A percentile compares a stretch with the other conserved stretches of the same genome.
Conservation (phyloP, 768 basidiomycete genomes). For the Amanita molliuscula region DNA sequence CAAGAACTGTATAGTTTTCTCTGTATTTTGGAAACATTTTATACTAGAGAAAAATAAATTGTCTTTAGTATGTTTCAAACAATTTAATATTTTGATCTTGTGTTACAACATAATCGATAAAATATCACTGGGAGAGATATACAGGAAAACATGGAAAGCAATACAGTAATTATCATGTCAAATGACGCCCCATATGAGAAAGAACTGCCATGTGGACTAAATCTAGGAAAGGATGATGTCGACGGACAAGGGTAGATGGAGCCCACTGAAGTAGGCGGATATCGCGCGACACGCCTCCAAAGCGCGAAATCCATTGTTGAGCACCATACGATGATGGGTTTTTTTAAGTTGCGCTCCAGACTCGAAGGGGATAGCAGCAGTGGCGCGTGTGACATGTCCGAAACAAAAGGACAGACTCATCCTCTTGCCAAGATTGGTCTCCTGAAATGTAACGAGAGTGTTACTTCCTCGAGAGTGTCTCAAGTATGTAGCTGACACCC, state of each 20-base stretch:
- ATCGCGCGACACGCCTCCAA: neutral
- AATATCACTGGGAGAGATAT: neutral
- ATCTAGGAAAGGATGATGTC: neutral
- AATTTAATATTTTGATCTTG: neutral
- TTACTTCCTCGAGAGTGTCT: slow-evolving; percentile 14
- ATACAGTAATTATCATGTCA: neutral
- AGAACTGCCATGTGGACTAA: neutral
- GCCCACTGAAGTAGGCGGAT: neutral
- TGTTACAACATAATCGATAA: neutral
- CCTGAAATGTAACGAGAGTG: neutral
- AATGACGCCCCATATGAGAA: neutral
- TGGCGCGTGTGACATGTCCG: neutral
- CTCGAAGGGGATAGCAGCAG: neutral
- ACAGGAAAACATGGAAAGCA: neutral
- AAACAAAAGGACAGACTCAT: neutral
- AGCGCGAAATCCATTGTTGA: too few species aligned
- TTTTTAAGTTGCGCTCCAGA: neutral
- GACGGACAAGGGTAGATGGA: neutral
- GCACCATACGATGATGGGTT: too few species aligned
- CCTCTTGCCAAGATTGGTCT: neutral
- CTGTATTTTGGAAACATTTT: slow-evolving; percentile 3
- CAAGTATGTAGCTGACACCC: slow-evolving; percentile 37
- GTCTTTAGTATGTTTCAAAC: neutral
- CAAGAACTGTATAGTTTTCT: slow-evolving; percentile 3
- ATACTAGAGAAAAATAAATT: neutral